Evolutionary conservation across 345 rosid species (phyloP), one percentile per base, ranked within the genome.

Genomic region (Camelina sativa): DNA sequence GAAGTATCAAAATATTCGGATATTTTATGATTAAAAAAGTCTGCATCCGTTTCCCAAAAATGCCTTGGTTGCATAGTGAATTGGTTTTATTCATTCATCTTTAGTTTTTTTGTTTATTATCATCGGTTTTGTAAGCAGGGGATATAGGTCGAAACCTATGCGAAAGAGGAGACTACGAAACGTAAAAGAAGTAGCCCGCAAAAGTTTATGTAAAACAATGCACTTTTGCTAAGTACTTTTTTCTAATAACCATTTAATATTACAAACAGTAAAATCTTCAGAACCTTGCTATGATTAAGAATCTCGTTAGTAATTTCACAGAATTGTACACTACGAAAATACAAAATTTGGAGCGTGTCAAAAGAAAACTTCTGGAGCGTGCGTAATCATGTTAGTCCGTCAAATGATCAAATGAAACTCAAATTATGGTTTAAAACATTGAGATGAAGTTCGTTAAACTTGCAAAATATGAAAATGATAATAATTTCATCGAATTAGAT

Each of bases 1-100:
- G 30, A 74, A 11, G 40, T 65, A 38, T 74, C 30, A 56, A 55
- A 46, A 19, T 65, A 66, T 40, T 40, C 11, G 25, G 59, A n/a
- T 75, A 51, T 59, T 19, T 17, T 67, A 67, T 50, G 54, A 50
- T 38, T 37, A 25, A 44, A 23, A 46, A 41, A 6, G 61, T 59
- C 53, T 50, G 62, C 52, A 60, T 22, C 62, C 62, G n/a, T 67
- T 75, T 67, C 68, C 79, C 73, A 61, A 59, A 55, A 67, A 67
- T 59, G 68, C 68, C 46, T 59, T 50, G 67, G 73, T 38, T 66
- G 54, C 61, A 25, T 74, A 66, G 48, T 58, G 15, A 32, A 57
- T 44, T 54, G 48, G 72, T 51, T 47, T 25, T 47, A 57, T 43
- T 28, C 20, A 57, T 43, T 28, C 19, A 58, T 47, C 23, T 66